Evolutionary conservation across 2,329 filamentous ascomycete genomes (phyloP), one percentile per base, ranked within the genome.

Genomic region (Ceratocystis ficicola): DNA sequence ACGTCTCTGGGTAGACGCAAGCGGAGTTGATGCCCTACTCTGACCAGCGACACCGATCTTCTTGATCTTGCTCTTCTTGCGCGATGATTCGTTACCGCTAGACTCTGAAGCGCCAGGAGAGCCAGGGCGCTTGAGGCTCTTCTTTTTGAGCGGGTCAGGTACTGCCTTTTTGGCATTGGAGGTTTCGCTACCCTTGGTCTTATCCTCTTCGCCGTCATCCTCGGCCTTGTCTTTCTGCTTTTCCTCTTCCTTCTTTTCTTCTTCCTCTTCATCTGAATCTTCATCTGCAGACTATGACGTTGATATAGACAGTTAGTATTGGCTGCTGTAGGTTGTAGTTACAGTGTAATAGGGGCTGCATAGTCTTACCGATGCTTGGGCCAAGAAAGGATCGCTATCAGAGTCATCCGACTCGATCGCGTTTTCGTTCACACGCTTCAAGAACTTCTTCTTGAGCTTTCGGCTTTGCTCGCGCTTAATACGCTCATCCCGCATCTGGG

Each of bases 101-200:
- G 90, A 90, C 73, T 97, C 93, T 1, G 91, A 96, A 41, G 89
- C 81, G 69, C 92, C 88, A 2, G 92, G 90, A 17, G 91, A 96
- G 20, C 91, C 90, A 41, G 89, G 83, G 36, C 93, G 86, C 77
- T 96, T 96, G 64, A 93, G 82, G 41, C 80, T 81, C 72, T 84
- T 86, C 73, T 83, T 84, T 74, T 83, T 84, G 5, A 76, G 72
- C 10, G 78, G 74, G 41, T 82, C 76, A 4, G 52, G 70, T 28
- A 75, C 71, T 65, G 77, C 77, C 64, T 76, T 77, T 72, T 81
- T 83, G 63, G 79, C 74, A 28, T 46, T 74, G 0, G 81, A 78
- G 2, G 81, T 81, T 12, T 75, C 89, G 46, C 82, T 84, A 32
- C 89, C 79, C 67, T 78, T 77, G 15, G 75, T 74, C 70, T 82